These are phyloP conservation scores for Metarhizium anisopliae DNA, from an alignment of 2,329 filamentous ascomycete genomes.

Conservation along the genomic window DNA sequence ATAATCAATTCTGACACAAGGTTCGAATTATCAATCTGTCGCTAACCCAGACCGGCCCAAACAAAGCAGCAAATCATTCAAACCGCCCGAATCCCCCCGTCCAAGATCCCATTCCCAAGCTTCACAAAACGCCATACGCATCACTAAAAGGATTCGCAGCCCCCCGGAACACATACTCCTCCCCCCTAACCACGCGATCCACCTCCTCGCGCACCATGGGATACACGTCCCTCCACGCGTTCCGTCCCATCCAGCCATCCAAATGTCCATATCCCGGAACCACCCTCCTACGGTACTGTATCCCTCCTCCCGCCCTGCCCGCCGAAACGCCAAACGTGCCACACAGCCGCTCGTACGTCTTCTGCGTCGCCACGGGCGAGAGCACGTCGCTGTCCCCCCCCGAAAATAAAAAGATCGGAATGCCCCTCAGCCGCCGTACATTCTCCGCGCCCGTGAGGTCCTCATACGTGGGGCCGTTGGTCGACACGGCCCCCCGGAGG, in stretches of 20 bases:
- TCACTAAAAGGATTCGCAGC: neutral
- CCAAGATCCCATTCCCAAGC: too few species aligned
- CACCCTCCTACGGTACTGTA: slow-evolving; percentile 41
- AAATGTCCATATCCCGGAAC: slow-evolving; percentile 51
- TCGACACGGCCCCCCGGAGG: slow-evolving; percentile 37
- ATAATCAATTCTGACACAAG: too few species aligned
- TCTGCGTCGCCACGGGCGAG: slow-evolving; percentile 42
- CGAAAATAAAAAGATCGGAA: slow-evolving; percentile 48
- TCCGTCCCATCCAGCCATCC: slow-evolving; percentile 53
- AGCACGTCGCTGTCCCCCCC: slow-evolving; percentile 49
- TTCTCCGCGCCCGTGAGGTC: slow-evolving; percentile 41
- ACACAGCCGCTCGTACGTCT: slow-evolving; percentile 42
- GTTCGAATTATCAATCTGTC: too few species aligned
- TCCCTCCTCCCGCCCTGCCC: slow-evolving; percentile 16
- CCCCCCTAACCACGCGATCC: slow-evolving; percentile 32
- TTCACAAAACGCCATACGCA: too few species aligned
- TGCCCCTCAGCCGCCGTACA: slow-evolving; percentile 36
- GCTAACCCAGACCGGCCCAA: too few species aligned
- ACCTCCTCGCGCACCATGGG: slow-evolving; percentile 46
- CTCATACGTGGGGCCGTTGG: slow-evolving; percentile 38
- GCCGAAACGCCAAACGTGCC: slow-evolving; percentile 36
- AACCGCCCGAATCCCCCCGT: too few species aligned
- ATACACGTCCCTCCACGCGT: slow-evolving; percentile 51
- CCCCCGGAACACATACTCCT: neutral
- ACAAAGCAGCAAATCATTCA: too few species aligned